Base-by-base conservation (phyloP, 2,329 filamentous ascomycete genomes). In the Trichophyton verrucosum region DNA sequence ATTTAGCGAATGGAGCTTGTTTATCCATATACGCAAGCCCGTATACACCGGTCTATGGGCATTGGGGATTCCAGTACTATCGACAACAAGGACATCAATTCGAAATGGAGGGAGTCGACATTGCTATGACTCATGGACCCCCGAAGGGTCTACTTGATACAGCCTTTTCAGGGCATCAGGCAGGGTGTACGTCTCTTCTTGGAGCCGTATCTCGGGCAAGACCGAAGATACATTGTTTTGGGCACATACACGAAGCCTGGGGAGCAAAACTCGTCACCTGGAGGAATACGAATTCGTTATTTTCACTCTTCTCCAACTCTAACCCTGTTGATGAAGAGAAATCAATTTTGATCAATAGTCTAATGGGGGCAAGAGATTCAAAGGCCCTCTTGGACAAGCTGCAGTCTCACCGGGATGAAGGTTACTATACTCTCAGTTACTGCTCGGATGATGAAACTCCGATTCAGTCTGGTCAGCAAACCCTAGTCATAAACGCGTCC, bases 401-500 rank as follows among this genome's bases (percentile, higher is more conserved):
- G 38, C 17, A 58, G 20, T 20, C 38, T 20, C 56, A n/a, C 15
- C 20, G 42, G 24, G 36, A 13, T 3, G 20, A 58, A 30, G 56
- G 36, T 15, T 58, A 46, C 24, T 58, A 58, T 27, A 3, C 30
- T n/a, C 24, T 24, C 15, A 55, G 51, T 17, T 30, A 38, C 17
- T 55, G 51, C 20, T 4, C 36, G 8, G 40, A 44, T 42, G 38
- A 58, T 36, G 20, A 24, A 27, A 44, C 9, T 24, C 17, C 56
- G n/a, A 55, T 55, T 4, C 36, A 70, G 33, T 57, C 51, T 6
- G 78, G 78, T 0, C 68, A 72, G 47, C 76, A 83, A 64, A 86
- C 82, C 0, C 67, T 85, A 5, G 84, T 86, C 66, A 73, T 86
- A 8, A 86, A 86, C 67, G 82, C 82, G 0, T 74, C 83, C 0